Evolutionary conservation across 257 asterid genomes (phyloP).

Genomic region (Linderniella brevidens): DNA sequence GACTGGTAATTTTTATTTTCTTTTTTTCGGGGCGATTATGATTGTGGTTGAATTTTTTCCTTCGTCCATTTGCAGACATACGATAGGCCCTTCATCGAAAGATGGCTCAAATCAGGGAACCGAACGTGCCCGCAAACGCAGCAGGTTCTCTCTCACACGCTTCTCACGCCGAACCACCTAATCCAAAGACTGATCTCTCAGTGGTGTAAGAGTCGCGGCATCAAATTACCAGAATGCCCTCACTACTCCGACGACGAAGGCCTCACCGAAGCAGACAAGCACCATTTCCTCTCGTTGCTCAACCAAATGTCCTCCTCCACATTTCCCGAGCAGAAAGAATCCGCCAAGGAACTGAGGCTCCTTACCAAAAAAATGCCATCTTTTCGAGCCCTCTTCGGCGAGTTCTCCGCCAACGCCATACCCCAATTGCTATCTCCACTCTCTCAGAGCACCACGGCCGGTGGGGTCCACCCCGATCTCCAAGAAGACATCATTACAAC

Average conservation of each 20-base stretch:
- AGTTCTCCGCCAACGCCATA: constrained; percentile 28
- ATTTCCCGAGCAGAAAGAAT: constrained; percentile 41
- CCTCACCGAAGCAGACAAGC: constrained; percentile 44
- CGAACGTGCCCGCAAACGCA: constrained; percentile 78
- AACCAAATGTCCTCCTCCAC: constrained; percentile 39
- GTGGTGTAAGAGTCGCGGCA: constrained; percentile 62
- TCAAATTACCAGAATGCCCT: constrained; percentile 34
- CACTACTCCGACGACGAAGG: constrained; percentile 25
- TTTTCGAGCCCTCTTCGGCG: constrained; percentile 61
- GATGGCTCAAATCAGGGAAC: constrained; percentile 74
- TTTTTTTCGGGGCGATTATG: neutral
- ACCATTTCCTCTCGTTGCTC: constrained; percentile 37
- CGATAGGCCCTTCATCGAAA: constrained; percentile 68
- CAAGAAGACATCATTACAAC: constrained; percentile 86
- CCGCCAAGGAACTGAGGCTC: constrained; percentile 58
- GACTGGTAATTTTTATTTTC: constrained; percentile 37
- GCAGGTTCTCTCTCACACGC: constrained; percentile 66
- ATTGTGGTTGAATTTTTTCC: neutral
- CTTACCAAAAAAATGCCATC: constrained; percentile 66
- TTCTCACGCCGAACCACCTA: constrained; percentile 62
- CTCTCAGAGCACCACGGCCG: constrained; percentile 15
- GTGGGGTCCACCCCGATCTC: constrained; percentile 22
- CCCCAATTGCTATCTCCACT: constrained; percentile 55
- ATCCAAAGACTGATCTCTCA: constrained; percentile 45
- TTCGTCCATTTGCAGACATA: constrained; percentile 51